Conservation (phyloP, 345 rosid species). For the Rhodamnia rubescens region DNA sequence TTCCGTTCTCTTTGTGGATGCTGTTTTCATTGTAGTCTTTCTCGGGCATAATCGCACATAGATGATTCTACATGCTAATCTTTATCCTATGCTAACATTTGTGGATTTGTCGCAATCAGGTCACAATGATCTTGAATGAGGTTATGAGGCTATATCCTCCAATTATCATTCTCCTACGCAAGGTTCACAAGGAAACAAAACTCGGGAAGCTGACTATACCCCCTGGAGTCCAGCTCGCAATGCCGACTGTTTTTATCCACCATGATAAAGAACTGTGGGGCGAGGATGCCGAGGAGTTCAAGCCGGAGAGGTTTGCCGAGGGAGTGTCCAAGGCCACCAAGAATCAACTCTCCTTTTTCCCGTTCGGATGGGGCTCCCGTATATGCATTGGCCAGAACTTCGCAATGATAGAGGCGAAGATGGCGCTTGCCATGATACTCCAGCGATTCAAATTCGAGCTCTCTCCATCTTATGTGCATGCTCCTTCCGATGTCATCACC, state of each 20-base stretch:
- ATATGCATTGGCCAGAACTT: slow-evolving; percentile 6
- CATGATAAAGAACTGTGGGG: slow-evolving; percentile 2
- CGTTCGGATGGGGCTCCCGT: slow-evolving; percentile 5
- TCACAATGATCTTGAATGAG: slow-evolving; percentile 10
- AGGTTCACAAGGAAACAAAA: background rate
- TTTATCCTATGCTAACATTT: background rate
- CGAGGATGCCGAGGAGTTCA: slow-evolving; percentile 5
- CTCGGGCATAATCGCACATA: background rate
- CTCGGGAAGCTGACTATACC: slow-evolving; percentile 5
- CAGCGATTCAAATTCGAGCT: slow-evolving; percentile 3
- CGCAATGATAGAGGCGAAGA: slow-evolving; percentile 1
- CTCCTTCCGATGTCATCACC: background rate
- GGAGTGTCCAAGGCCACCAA: slow-evolving; percentile 5
- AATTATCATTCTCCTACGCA: background rate
- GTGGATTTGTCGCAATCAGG: background rate
- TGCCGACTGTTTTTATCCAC: slow-evolving; percentile 1
- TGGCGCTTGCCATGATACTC: slow-evolving; percentile 7
- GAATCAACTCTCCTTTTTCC: background rate
- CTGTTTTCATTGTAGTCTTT: background rate
- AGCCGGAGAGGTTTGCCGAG: slow-evolving; percentile 5
- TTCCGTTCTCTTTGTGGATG: background rate
- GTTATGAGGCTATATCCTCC: slow-evolving; percentile 11
- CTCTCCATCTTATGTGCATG: slow-evolving; percentile 1
- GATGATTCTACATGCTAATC: background rate
- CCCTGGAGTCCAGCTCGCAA: background rate